Conservation (phyloP, 352 stramenopile species). For the Phytophthora sp. region DNA sequence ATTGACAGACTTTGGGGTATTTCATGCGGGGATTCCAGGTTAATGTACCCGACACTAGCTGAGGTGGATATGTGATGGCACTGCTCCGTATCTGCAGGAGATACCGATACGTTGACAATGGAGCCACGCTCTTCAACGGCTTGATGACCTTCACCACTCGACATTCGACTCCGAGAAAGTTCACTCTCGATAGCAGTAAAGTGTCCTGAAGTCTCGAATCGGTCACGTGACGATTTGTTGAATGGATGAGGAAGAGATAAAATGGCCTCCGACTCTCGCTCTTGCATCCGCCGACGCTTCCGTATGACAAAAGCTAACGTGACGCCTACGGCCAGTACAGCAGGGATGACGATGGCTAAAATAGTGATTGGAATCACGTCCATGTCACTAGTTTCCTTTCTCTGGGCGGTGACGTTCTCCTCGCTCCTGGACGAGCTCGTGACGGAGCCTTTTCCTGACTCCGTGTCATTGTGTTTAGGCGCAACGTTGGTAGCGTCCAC, state of each 20-base stretch:
- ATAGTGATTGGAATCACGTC: conserved; percentile 21
- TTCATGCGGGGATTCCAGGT: conserved; percentile 25
- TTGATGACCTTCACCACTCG: conserved; percentile 10
- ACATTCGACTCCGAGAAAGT: conserved; percentile 36
- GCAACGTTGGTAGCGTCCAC: not conserved
- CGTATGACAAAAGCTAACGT: conserved; percentile 21
- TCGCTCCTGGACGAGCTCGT: conserved; percentile 14
- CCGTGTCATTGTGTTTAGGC: not conserved
- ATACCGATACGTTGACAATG: conserved; percentile 20
- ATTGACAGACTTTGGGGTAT: not conserved
- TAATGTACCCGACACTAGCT: conserved; percentile 20
- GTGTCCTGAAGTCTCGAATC: conserved; percentile 31
- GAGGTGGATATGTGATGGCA: conserved; percentile 7
- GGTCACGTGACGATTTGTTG: conserved; percentile 23
- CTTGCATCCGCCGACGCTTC: conserved; percentile 28
- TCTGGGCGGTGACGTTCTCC: conserved; percentile 11
- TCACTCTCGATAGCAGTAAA: conserved; percentile 36
- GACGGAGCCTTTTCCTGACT: not conserved
- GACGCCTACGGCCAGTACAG: conserved; percentile 20
- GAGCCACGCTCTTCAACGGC: conserved; percentile 21
- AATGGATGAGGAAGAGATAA: conserved; percentile 34
- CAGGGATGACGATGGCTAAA: conserved; percentile 30
- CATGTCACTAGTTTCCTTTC: conserved; percentile 1
- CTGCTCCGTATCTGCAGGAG: conserved; percentile 13
- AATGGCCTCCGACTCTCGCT: conserved; percentile 28